Evolutionary conservation across 768 basidiomycete species (phyloP), one percentile per base, ranked within the genome.

Genomic region (Cystofilobasidium capitatum): DNA sequence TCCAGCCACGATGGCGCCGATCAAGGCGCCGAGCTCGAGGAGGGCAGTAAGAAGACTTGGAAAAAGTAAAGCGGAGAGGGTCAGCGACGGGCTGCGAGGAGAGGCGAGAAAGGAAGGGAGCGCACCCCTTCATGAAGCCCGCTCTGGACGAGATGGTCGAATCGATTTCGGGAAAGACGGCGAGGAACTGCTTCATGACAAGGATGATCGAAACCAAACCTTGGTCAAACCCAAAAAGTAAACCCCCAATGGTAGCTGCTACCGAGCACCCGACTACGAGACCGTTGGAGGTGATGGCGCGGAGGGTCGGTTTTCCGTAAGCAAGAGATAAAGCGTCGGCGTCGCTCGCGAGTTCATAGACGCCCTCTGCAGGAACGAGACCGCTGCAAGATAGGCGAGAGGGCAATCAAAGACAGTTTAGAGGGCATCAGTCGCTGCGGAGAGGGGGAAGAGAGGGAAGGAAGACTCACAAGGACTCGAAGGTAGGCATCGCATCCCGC

Each of bases 181-280:
- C 16, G 6, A 60, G 58, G 36, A 60, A 60, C 39, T 60, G 36
- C 6, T 33, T 33, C 36, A 60, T 39, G 13, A 60, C 58, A 24
- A 60, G 58, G 36, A 17, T 60, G 36, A 60, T 60, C 17, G 58
- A 60, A 14, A 60, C 58, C 9, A 60, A 37, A 22, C 58, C 58
- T 24, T 60, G 58, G 39, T 60, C 58, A 24, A 60, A 60, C 7
- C 58, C 58, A n/a, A 60, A 60, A 37, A 60, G 58, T 12, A 60
- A 24, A 37, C 58, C 58, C 17, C 58, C 58, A 14, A 60, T 40
- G 16, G 35, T 37, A 4, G 58, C 58, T 1, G 42, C 58, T 17
- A 60, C 12, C 17, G 37, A 16, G 36, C n/a, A 39, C 4, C 37
- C 37, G 29, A 44, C 22, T 3, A 60, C 58, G 7, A 60, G 22